phyloP scores from a whole-genome alignment of 1,284 basidiomycete genomes.

The Ceratobasidium sp. region DNA sequence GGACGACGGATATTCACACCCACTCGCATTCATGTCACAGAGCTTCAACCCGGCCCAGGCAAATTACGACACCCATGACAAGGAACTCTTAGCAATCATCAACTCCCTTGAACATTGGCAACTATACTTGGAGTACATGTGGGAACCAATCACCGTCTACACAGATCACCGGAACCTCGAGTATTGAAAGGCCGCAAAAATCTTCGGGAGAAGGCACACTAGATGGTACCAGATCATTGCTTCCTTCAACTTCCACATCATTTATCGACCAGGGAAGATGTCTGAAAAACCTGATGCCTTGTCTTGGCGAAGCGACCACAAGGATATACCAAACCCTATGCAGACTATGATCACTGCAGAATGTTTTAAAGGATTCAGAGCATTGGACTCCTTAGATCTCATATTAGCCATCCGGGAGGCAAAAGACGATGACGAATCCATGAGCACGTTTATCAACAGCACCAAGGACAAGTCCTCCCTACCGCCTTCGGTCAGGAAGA shows the following conservation, averaged over 20 bases:
- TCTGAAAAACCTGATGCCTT: conserved; percentile 60
- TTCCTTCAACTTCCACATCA: conserved; percentile 10
- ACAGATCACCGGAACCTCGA: conserved; percentile 33
- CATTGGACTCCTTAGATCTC: conserved; percentile 20
- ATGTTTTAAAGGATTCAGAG: not conserved
- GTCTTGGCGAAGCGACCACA: conserved; percentile 58
- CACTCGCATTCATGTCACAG: conserved; percentile 38
- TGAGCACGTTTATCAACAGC: not conserved
- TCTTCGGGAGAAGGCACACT: conserved; percentile 46
- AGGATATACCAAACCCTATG: conserved; percentile 55
- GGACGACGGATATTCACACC: conserved; percentile 12
- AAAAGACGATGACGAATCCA: not conserved
- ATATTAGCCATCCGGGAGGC: not conserved
- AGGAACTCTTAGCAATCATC: conserved; percentile 54
- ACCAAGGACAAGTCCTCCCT: not conserved
- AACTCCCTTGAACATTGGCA: not conserved
- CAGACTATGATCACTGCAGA: not conserved
- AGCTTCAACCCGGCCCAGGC: conserved; percentile 52
- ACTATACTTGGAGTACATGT: conserved; percentile 42
- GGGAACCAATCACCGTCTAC: conserved; percentile 22
- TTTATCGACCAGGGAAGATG: not conserved
- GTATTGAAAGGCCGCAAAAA: conserved; percentile 30
- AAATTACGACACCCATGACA: conserved; percentile 58
- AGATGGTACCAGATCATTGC: conserved; percentile 3
- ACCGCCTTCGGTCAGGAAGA: not conserved